Percentiles rank a stretch among this genome's conserved stretches.
These are phyloP conservation scores for Schizochytrium sp. DNA, from an alignment of 108 stramenopile species.

Conservation along the genomic window DNA sequence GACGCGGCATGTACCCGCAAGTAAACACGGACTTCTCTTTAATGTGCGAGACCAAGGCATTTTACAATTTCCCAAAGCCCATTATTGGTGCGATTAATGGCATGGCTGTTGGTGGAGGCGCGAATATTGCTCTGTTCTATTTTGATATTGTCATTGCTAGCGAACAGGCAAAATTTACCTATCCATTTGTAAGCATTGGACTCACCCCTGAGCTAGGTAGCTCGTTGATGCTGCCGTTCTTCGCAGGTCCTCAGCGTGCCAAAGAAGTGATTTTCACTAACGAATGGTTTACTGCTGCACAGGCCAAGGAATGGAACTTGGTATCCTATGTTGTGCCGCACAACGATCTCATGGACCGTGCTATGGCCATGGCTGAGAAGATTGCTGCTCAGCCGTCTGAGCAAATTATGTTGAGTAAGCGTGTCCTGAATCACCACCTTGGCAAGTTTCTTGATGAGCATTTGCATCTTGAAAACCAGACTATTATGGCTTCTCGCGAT, in stretches of 20 bases:
- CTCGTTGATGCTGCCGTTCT: conserved; percentile 50
- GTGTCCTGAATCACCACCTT: conserved; percentile 19
- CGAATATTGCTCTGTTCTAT: conserved; percentile 49
- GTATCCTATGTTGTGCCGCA: conserved; percentile 43
- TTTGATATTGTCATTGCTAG: conserved; percentile 17
- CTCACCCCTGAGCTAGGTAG: conserved; percentile 60
- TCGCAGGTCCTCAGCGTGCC: conserved; percentile 6
- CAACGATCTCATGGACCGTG: conserved; percentile 29
- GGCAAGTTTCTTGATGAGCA: neutral
- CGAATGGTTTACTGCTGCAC: conserved; percentile 44
- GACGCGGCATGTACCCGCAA: conserved; percentile 21
- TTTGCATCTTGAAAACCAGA: neutral
- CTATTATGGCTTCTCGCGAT: conserved; percentile 1
- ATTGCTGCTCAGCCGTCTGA: conserved; percentile 6
- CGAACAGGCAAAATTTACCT: conserved; percentile 51
- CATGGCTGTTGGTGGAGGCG: conserved; percentile 58
- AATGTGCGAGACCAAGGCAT: conserved; percentile 50
- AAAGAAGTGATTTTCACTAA: conserved; percentile 47
- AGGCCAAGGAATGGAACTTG: conserved; percentile 22
- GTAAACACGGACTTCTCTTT: neutral
- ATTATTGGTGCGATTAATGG: conserved; percentile 47
- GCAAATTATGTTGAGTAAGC: conserved; percentile 39
- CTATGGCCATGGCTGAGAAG: conserved; percentile 57
- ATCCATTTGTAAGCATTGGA: conserved; percentile 41
- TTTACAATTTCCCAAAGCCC: conserved; percentile 20